These are phyloP conservation scores for Blastobotrys indianensis DNA, from an alignment of 1,139 yeast species.

Conservation along the genomic window DNA sequence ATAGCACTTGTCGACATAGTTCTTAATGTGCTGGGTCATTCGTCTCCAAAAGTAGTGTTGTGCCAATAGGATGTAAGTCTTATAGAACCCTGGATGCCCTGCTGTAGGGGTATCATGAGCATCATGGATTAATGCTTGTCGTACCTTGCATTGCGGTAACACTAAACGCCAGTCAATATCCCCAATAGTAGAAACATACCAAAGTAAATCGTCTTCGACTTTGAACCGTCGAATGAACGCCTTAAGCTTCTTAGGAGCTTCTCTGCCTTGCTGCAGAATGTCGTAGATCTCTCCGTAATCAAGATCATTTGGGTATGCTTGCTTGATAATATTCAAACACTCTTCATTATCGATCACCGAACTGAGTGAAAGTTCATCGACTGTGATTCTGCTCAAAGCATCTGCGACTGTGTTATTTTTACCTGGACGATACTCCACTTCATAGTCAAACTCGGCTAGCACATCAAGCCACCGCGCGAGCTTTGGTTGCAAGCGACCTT, in stretches of 20 bases:
- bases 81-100: too few species aligned
- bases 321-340: not conserved
- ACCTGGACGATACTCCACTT: not conserved
- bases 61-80: too few species aligned
- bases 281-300: not conserved
- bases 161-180: not conserved
- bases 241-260: not conserved
- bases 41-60: too few species aligned
- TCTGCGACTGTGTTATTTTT: conserved; percentile 1
- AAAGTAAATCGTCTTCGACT: not conserved
- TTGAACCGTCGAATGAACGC: not conserved
- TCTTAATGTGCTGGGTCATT: too few species aligned
- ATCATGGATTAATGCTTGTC: not conserved
- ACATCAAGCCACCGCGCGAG: conserved; percentile 2
- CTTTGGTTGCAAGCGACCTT: not conserved
- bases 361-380: not conserved
- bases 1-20: too few species aligned
- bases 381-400: conserved; percentile 1
- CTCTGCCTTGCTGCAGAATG: not conserved
- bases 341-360: too few species aligned
- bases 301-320: not conserved
- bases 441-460: conserved; percentile 2
- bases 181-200: not conserved
- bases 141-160: not conserved
- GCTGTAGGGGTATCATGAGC: not conserved